Evolutionary conservation across 2,329 filamentous ascomycete genomes (phyloP).

Genomic region (Coniochaeta pulveracea): DNA sequence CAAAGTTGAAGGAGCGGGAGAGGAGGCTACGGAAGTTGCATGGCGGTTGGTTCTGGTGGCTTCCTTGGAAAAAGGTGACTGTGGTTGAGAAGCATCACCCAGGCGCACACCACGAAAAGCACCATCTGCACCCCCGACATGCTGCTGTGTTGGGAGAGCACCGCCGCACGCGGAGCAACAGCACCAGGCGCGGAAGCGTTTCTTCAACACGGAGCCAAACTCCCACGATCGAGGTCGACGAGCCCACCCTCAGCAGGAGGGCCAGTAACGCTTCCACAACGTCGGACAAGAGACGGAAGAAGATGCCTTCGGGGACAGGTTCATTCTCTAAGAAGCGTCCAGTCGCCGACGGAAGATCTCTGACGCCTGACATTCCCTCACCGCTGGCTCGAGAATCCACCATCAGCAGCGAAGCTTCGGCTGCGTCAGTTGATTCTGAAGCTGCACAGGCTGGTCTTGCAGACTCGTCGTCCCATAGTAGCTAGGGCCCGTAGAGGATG

Average conservation of each 20-base stretch:
- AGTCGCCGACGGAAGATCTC: slow-evolving; percentile 35
- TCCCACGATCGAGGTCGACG: slow-evolving; percentile 32
- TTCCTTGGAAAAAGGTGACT: slow-evolving; percentile 53
- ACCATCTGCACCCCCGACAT: slow-evolving; percentile 18
- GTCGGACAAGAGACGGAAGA: slow-evolving; percentile 41
- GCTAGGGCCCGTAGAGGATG: too few species aligned
- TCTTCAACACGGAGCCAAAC: slow-evolving; percentile 38
- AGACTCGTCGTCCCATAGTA: too few species aligned
- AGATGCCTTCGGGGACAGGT: slow-evolving; percentile 28
- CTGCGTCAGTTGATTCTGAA: neutral
- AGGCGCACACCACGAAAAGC: slow-evolving; percentile 14
- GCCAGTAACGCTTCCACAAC: slow-evolving; percentile 34
- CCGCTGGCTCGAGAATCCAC: slow-evolving; percentile 39
- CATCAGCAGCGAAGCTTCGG: slow-evolving; percentile 11
- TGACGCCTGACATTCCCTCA: slow-evolving; percentile 43
- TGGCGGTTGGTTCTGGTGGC: slow-evolving; percentile 77
- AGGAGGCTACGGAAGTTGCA: slow-evolving; percentile 55
- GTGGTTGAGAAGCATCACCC: slow-evolving; percentile 11
- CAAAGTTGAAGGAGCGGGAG: slow-evolving; percentile 58
- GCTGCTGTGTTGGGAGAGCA: slow-evolving; percentile 32
- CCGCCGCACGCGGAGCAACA: slow-evolving; percentile 38
- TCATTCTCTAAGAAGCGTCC: slow-evolving; percentile 25
- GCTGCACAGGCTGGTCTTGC: too few species aligned
- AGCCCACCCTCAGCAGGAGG: slow-evolving; percentile 25
- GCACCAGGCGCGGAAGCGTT: slow-evolving; percentile 38